phyloP scores from a whole-genome alignment of 2,329 filamentous ascomycete species.

The Phaeoacremonium minimum region DNA sequence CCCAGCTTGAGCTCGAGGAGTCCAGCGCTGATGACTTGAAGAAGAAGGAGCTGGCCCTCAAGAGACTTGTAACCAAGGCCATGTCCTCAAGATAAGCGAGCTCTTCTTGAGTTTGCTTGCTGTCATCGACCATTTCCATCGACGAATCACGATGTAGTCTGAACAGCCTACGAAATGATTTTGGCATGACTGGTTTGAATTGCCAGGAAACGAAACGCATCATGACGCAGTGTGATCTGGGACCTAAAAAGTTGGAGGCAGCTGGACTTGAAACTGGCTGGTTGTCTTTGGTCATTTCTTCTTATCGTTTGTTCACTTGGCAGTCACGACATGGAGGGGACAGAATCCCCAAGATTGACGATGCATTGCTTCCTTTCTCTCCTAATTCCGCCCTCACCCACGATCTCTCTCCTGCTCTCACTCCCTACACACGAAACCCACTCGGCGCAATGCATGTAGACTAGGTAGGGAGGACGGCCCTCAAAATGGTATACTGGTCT shows the following conservation, averaged over 20 bases:
- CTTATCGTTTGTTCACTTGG: too few species aligned
- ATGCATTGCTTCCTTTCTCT: too few species aligned
- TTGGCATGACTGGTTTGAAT: too few species aligned
- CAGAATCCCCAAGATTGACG: neutral
- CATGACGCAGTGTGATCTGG: neutral
- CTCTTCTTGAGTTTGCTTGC: too few species aligned
- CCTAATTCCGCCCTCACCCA: neutral
- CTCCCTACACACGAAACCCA: slow-evolving; percentile 7
- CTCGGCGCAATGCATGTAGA: slow-evolving; percentile 20
- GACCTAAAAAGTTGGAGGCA: neutral
- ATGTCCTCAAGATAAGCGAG: slow-evolving; percentile 81
- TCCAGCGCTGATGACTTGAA: slow-evolving; percentile 89
- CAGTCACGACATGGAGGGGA: neutral
- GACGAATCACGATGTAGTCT: too few species aligned
- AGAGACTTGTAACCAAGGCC: slow-evolving; percentile 97
- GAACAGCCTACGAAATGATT: too few species aligned
- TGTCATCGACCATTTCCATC: too few species aligned
- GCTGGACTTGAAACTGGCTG: neutral
- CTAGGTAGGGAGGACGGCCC: slow-evolving; percentile 15
- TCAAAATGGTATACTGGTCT: slow-evolving; percentile 10
- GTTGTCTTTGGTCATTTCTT: neutral
- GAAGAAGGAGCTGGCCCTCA: slow-evolving; percentile 99
- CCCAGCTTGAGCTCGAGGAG: slow-evolving; percentile 92
- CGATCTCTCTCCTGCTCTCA: slow-evolving; percentile 10
- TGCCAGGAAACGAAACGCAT: neutral